Base-by-base conservation (phyloP, 164 flowering plant species). In the Vitis vinifera region DNA sequence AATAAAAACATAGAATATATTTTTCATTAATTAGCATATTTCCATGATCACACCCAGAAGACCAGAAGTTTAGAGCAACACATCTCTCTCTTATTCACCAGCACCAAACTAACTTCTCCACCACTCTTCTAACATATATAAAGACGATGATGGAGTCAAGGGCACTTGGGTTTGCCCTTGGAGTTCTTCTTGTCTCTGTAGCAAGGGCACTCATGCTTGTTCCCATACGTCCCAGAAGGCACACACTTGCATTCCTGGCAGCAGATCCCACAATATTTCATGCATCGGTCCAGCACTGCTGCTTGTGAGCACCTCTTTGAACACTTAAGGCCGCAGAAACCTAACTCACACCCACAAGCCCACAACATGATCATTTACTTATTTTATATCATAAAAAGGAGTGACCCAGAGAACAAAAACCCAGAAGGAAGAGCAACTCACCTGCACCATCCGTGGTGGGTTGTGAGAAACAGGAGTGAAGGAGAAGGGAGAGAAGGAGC, bases 201-300 rank as follows among this genome's bases (percentile, higher is more conserved):
- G 71, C 98, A 91, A 72, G 98, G 89, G 75, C 98, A 93, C 77
- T 89, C 88, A 19, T 87, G 69, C 83, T 89, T 89, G 82, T 88
- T 72, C 9, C 97, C 98, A 12, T 81, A 87, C 57, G 98, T 92
- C 66, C 97, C 95, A 11, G 92, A 85, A 7, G 98, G 98, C 51
- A 93, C 98, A 51, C 98, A 93, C 11, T 79, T 71, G 84, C 98
- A 93, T 59, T 84, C 74, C n/a, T 31, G 63, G 55, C 98, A 91
- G 82, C 98, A 93, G 1, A 93, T 84, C 13, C 87, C 86, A 59
- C 98, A 91, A 78, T 89, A 93, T 83, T 88, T 93, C 71, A 89
- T 44, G 88, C 98, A 93, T 51, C 97, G 64, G 57, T 86, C 91
- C 75, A 59, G 7, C n/a, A 63, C 44, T 8, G 84, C 84, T 14